Evolutionary conservation across 805 yeast species (phyloP), one percentile per base, ranked within the genome.

Genomic region (Barnettozyma californica): DNA sequence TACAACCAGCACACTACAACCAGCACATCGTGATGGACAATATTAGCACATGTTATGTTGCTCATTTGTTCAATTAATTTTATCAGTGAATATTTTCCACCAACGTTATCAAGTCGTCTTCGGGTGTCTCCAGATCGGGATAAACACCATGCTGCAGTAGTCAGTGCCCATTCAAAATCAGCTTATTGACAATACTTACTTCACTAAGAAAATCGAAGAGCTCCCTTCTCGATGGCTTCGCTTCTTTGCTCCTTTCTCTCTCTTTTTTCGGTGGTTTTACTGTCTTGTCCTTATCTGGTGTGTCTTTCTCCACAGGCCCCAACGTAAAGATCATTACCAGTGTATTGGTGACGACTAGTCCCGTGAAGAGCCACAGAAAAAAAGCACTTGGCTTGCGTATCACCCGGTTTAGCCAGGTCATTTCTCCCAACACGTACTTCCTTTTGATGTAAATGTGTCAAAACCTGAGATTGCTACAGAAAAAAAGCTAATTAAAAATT

Each of bases 381-480:
- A 42, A 42, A 4, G 34, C 13, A 9, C 41, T 35, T 16, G 45
- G 49, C 13, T 37, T 41, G n/a, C 41, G 41, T 11, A 46, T 20
- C 9, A 46, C 33, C 20, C 41, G 18, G 29, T 46, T 37, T 18
- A 46, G 41, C 27, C 29, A 46, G 3, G 49, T 46, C 49, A 46
- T 46, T 41, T 31, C 10, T 35, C 20, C 16, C 10, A 16, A 21
- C 9, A 14, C 6, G 38, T 18, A 14, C 7, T 35, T 10, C 13
- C 14, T 18, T 20, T 35, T 19, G 11, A 2, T 16, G 2, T 19
- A 18, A 35, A 35, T 35, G 38, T 35, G 38, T 35, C 38, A 35
- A 35, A 35, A 35, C 11, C 11, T 16, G 21, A 14, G 38, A 35
- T 18, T 35, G 21, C 13, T 18, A 37, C 25, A 21, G 9, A 37